Base-by-base conservation (phyloP, 2,329 filamentous ascomycete genomes). In the Fusarium armeniacum region DNA sequence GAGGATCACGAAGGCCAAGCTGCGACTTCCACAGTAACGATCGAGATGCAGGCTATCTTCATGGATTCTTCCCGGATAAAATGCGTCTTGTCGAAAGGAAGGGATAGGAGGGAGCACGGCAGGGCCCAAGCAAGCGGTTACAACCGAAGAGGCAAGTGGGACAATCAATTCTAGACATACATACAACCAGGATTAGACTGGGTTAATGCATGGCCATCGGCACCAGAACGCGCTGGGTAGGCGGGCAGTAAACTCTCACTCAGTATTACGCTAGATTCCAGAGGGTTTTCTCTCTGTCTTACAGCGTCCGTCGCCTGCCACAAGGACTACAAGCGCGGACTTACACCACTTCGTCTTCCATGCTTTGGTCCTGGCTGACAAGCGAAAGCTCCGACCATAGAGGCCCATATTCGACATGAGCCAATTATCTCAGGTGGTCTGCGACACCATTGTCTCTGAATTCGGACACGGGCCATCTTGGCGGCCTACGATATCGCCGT, bases 401-500 rank as follows among this genome's bases (percentile, higher is more conserved):
- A 59, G 53, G 45, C 38, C 64, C 59, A 58, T 60, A 65, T 66
- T 41, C 59, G 44, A 62, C 57, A 65, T 61, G 57, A 60, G 47
- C 69, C 69, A 74, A 74, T 73, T 49, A 63, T 28, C 35, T 65
- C 44, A 36, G 15, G 38, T 60, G 41, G 58, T 54, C 62, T 58
- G 68, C 67, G 59, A 67, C 71, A 74, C 59, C 61, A 69, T 56
- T 72, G 59, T 62, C 67, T 73, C 60, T 69, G 36, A 67, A 64
- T 58, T 58, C 51, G 40, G 62, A 62, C 71, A 71, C 65, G 58
- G 72, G 53, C 64, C 69, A 67, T 61, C 67, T 69, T 55, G 46
- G 53, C 54, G 53, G 43, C 46, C 54, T 65, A 41, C 60, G 36
- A 65, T 65, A 70, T 70, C 62, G 40, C 60, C 46, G 58, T 53